These are phyloP conservation scores for Phaeotremella fagi DNA, from an alignment of 768 basidiomycete species.

Conservation along the genomic window DNA sequence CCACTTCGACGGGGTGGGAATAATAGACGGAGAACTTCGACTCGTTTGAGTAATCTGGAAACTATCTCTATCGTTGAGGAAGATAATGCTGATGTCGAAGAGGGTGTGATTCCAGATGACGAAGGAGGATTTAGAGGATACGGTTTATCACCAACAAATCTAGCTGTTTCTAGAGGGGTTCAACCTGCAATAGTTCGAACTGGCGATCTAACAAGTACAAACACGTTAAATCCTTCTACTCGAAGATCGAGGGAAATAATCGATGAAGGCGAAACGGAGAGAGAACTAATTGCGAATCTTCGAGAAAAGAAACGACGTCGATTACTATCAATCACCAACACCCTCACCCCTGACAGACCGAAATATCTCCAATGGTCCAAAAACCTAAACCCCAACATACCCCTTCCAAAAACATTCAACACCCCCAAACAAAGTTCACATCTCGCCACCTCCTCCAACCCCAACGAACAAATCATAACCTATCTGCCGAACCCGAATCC, in stretches of 20 bases:
- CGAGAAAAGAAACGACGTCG: too few species aligned
- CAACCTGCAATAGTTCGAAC: background rate
- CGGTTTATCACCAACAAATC: background rate
- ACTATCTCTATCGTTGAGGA: too few species aligned
- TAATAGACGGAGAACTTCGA: background rate
- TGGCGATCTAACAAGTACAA: background rate
- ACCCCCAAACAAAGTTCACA: conserved; percentile 7
- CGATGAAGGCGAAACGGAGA: background rate
- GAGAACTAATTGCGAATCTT: too few species aligned
- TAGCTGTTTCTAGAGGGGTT: background rate
- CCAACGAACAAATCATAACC: conserved; percentile 8
- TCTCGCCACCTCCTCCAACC: conserved; percentile 9
- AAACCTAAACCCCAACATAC: background rate
- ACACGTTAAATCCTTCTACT: background rate
- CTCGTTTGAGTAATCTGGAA: too few species aligned
- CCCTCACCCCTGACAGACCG: too few species aligned
- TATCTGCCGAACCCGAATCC: conserved; percentile 28
- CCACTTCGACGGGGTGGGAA: background rate
- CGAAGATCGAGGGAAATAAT: background rate
- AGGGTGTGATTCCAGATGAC: too few species aligned
- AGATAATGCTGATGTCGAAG: too few species aligned
- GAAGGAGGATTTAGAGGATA: background rate
- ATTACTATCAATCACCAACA: too few species aligned
- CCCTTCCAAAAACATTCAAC: conserved; percentile 12
- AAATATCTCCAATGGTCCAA: too few species aligned